Conservation (phyloP, 78 protist genomes). For the Bodo saltans region DNA sequence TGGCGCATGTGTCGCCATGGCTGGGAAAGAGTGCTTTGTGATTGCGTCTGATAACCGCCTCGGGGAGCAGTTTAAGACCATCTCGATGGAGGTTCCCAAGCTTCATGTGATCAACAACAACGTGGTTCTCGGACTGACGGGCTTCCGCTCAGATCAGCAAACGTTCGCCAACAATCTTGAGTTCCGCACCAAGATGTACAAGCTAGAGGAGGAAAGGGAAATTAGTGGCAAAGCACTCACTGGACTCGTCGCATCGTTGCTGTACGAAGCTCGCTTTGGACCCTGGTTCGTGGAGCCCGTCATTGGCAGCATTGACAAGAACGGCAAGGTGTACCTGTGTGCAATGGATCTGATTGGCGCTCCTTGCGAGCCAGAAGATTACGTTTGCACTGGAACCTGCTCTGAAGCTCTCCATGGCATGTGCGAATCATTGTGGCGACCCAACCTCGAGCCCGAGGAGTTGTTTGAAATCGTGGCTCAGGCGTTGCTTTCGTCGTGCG, state of each 20-base stretch:
- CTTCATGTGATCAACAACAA: conserved; percentile 57
- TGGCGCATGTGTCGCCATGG: conserved; percentile 78
- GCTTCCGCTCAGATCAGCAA: conserved; percentile 84
- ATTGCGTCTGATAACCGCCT: conserved; percentile 86
- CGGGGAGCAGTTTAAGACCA: conserved; percentile 75
- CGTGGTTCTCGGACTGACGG: conserved; percentile 78
- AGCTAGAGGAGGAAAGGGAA: conserved; percentile 85
- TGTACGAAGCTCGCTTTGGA: conserved; percentile 85
- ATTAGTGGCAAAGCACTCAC: conserved; percentile 73
- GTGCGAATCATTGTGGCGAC: conserved; percentile 37
- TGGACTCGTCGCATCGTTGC: conserved; percentile 45
- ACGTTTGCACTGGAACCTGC: conserved; percentile 84
- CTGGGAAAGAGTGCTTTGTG: conserved; percentile 92
- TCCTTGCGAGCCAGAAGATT: conserved; percentile 60
- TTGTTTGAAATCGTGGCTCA: conserved; percentile 69
- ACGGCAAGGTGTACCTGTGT: conserved; percentile 72
- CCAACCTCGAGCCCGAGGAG: conserved; percentile 43
- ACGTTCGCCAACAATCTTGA: conserved; percentile 71
- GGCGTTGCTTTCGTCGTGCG: conserved; percentile 71
- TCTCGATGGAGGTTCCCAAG: conserved; percentile 68
- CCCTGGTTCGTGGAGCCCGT: conserved; percentile 90
- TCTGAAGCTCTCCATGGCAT: conserved; percentile 46
- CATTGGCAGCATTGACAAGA: conserved; percentile 80
- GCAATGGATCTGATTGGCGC: conserved; percentile 91
- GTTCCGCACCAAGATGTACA: conserved; percentile 70